These are phyloP conservation scores for Coniella lustricola DNA, from an alignment of 2,329 filamentous ascomycete genomes.

Conservation along the genomic window DNA sequence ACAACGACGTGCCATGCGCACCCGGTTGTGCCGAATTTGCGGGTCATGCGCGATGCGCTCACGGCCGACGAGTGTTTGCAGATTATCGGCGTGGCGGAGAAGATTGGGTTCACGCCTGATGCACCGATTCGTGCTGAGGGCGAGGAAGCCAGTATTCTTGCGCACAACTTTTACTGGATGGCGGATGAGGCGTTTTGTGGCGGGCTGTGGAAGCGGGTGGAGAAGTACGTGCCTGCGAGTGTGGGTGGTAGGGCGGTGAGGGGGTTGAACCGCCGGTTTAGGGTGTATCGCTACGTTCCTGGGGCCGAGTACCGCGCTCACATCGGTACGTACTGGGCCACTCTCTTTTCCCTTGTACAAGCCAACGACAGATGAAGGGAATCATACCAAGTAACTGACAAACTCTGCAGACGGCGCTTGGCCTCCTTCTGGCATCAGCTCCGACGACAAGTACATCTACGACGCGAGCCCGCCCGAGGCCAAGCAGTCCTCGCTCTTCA, in stretches of 20 bases:
- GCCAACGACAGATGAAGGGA: neutral
- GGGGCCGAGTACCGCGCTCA: slow-evolving; percentile 66
- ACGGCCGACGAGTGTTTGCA: slow-evolving; percentile 54
- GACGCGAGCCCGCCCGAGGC: slow-evolving; percentile 53
- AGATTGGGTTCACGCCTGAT: slow-evolving; percentile 59
- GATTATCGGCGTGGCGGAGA: slow-evolving; percentile 61
- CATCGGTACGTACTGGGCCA: slow-evolving; percentile 31
- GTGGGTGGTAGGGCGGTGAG: slow-evolving; percentile 51
- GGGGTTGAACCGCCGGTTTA: slow-evolving; percentile 62
- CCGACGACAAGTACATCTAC: slow-evolving; percentile 55
- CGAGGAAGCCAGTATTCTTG: slow-evolving; percentile 58
- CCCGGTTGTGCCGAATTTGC: slow-evolving; percentile 55
- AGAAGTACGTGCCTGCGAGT: slow-evolving; percentile 46
- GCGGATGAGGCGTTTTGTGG: slow-evolving; percentile 57
- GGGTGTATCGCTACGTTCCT: slow-evolving; percentile 66
- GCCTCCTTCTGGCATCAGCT: slow-evolving; percentile 60
- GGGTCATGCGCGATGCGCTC: slow-evolving; percentile 53
- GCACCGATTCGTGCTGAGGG: slow-evolving; percentile 58
- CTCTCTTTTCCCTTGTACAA: neutral
- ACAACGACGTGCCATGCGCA: slow-evolving; percentile 51
- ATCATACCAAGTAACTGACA: neutral
- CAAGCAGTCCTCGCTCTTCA: slow-evolving; percentile 62
- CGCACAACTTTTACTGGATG: slow-evolving; percentile 71
- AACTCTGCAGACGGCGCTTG: slow-evolving; percentile 54
- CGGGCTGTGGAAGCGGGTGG: slow-evolving; percentile 54